phyloP scores from a whole-genome alignment of 2,329 filamentous ascomycete species.

The Penicillium sp. region DNA sequence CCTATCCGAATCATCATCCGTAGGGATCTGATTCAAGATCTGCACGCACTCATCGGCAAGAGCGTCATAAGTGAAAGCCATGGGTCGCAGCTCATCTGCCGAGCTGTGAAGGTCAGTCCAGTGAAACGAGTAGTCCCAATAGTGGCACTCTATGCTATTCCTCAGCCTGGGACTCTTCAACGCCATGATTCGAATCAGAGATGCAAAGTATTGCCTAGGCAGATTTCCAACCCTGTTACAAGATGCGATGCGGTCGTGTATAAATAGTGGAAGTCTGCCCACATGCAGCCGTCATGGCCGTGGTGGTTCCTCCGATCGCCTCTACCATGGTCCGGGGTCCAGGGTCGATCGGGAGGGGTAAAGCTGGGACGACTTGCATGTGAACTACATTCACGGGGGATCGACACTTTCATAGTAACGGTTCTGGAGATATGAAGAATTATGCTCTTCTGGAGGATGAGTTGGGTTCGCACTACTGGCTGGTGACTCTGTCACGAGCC shows the following conservation, averaged over 20 bases:
- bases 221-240: not conserved
- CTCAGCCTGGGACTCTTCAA: constrained; percentile 10
- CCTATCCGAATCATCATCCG: constrained; percentile 9
- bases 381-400: constrained; percentile 11
- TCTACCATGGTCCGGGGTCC: constrained; percentile 23
- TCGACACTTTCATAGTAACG: constrained; percentile 8
- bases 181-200: constrained; percentile 9
- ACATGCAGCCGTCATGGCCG: not conserved
- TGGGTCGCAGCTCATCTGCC: constrained; percentile 56
- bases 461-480: not conserved
- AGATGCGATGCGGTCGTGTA: not conserved
- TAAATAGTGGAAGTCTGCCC: not conserved
- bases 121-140: constrained; percentile 67
- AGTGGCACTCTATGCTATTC: constrained; percentile 23
- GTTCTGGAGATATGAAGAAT: not conserved
- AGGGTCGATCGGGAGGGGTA: constrained; percentile 13
- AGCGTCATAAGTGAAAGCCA: constrained; percentile 67
- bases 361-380: constrained; percentile 10
- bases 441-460: not conserved
- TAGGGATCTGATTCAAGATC: constrained; percentile 60
- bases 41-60: constrained; percentile 66
- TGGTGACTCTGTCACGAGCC: not conserved
- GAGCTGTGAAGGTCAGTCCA: constrained; percentile 66
- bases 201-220: not conserved
- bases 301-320: not conserved